Evolutionary conservation across 2,329 filamentous ascomycete species (phyloP).

Genomic region (Claviceps pazoutovae): DNA sequence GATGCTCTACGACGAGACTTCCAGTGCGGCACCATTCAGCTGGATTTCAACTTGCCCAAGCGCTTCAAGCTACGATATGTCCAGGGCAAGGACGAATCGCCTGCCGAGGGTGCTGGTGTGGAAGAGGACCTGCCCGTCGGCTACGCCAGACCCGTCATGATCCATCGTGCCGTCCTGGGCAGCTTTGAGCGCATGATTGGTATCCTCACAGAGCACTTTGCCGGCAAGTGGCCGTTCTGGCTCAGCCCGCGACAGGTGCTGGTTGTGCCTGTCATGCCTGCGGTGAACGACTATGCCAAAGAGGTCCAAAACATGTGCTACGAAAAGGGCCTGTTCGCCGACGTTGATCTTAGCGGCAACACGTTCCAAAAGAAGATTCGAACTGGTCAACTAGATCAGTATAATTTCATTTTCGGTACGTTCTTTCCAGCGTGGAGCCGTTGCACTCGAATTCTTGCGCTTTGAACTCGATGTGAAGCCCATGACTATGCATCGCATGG

Average conservation of each 20-base stretch:
- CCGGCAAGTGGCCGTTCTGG: constrained; percentile 84
- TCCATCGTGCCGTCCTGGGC: constrained; percentile 69
- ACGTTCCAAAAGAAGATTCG: constrained; percentile 85
- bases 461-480: neutral
- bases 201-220: constrained; percentile 73
- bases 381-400: constrained; percentile 64
- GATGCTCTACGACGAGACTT: constrained; percentile 65
- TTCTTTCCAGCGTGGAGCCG: constrained; percentile 2
- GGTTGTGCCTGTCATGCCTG: constrained; percentile 50
- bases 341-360: constrained; percentile 49
- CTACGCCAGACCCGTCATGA: constrained; percentile 71
- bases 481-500: neutral
- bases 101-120: constrained; percentile 28
- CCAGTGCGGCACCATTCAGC: constrained; percentile 66
- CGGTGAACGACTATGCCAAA: constrained; percentile 64
- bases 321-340: constrained; percentile 50
- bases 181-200: constrained; percentile 55
- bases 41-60: constrained; percentile 65
- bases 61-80: constrained; percentile 28
- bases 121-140: constrained; percentile 45
- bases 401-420: constrained; percentile 69
- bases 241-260: constrained; percentile 67
- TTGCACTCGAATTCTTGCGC: neutral
- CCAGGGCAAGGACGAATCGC: constrained; percentile 37
- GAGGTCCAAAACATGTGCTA: constrained; percentile 60